Percentiles rank a stretch among this genome's conserved stretches.
These are phyloP conservation scores for Sporothrix mexicana DNA, from an alignment of 2,329 filamentous ascomycete species.

Conservation along the genomic window DNA sequence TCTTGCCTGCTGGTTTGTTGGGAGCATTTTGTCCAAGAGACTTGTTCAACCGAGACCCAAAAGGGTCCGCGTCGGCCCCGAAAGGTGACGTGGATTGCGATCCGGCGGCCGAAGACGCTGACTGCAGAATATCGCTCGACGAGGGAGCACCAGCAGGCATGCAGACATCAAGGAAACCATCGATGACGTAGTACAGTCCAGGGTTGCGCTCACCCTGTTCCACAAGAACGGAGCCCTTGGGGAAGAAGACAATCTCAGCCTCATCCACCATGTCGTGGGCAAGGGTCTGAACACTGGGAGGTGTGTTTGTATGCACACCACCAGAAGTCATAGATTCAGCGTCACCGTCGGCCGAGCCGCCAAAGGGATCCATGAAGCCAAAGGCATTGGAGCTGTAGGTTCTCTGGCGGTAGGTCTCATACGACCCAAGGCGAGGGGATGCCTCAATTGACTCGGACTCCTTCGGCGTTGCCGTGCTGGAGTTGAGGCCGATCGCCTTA, in stretches of 20 bases:
- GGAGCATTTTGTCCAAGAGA: not conserved
- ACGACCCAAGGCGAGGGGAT: conserved; percentile 82
- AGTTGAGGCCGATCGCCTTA: conserved; percentile 84
- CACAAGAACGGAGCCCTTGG: conserved; percentile 89
- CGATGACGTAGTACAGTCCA: conserved; percentile 95
- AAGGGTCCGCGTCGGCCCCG: conserved; percentile 18
- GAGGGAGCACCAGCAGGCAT: conserved; percentile 70
- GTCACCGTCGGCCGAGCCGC: conserved; percentile 78
- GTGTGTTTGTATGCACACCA: conserved; percentile 59
- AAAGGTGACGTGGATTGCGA: conserved; percentile 39
- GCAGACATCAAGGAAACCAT: conserved; percentile 94
- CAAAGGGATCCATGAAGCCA: conserved; percentile 86
- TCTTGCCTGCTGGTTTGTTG: conserved; percentile 46
- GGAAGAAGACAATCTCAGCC: conserved; percentile 96
- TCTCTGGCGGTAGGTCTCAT: conserved; percentile 81
- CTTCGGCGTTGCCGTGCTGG: conserved; percentile 66
- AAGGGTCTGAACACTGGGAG: conserved; percentile 69
- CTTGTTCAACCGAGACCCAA: not conserved
- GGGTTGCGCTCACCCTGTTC: conserved; percentile 98
- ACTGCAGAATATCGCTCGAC: conserved; percentile 49
- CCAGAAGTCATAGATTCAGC: conserved; percentile 82
- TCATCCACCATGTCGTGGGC: conserved; percentile 86
- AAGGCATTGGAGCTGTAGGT: conserved; percentile 84
- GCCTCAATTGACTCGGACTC: conserved; percentile 79
- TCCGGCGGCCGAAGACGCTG: conserved; percentile 34